These are phyloP conservation scores for Acanthamoeba quina DNA, from an alignment of 208 protist species.

Conservation along the genomic window DNA sequence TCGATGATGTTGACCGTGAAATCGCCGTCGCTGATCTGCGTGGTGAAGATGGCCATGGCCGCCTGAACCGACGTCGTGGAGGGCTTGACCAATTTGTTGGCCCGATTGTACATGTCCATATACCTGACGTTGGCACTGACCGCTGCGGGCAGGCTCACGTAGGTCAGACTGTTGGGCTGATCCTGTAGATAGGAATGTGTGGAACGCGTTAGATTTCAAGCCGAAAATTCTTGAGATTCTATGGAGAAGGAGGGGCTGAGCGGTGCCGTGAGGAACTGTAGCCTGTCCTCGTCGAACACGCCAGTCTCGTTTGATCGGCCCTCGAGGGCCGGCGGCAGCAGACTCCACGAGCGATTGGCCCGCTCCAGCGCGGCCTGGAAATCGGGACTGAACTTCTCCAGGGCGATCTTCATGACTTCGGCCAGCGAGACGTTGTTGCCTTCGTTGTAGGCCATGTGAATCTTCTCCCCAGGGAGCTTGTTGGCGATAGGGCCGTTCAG, in stretches of 20 bases:
- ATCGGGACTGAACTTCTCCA: background rate
- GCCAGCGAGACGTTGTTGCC: background rate
- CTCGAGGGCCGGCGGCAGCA: slow-evolving; percentile 8
- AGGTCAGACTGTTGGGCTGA: background rate
- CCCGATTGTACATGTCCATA: background rate
- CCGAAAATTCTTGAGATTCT: background rate
- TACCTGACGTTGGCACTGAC: background rate
- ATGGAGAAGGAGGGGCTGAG: background rate
- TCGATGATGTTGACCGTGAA: slow-evolving; percentile 22
- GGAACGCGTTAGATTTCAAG: no score
- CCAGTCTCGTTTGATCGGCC: background rate
- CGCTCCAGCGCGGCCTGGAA: background rate
- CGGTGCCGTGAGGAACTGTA: background rate
- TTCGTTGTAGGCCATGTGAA: background rate
- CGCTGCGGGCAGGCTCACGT: background rate
- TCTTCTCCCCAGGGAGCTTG: background rate
- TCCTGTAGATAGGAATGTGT: background rate
- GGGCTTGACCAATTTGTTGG: background rate
- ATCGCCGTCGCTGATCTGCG: background rate
- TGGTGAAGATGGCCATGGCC: background rate
- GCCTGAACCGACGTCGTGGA: background rate
- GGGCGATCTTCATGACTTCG: background rate
- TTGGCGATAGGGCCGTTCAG: background rate
- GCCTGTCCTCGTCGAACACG: background rate
- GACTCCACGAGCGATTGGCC: background rate